Conservation (phyloP, 257 asterid species). For the Cinchona pubescens region DNA sequence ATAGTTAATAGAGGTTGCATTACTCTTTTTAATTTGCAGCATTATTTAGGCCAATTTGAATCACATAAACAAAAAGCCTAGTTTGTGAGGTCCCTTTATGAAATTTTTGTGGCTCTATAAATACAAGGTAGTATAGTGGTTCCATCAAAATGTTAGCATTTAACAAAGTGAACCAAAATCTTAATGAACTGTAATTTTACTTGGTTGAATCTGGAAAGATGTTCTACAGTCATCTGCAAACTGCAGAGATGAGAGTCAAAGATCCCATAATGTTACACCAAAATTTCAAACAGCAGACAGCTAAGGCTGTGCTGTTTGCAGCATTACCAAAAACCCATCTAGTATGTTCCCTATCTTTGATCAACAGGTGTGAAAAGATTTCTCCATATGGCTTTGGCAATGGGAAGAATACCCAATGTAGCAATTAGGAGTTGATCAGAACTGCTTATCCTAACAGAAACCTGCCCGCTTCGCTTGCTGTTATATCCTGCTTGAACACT, state of each 20-base stretch:
- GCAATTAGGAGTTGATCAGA: slow-evolving; percentile 56
- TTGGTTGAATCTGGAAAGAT: too few species aligned
- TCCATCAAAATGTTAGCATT: too few species aligned
- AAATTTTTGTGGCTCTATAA: background rate
- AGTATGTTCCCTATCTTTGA: slow-evolving; percentile 12
- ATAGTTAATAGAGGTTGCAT: background rate
- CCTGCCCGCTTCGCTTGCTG: slow-evolving; percentile 44
- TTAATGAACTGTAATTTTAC: too few species aligned
- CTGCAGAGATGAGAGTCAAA: background rate
- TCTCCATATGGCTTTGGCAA: slow-evolving; percentile 38
- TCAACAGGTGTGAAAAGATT: slow-evolving; percentile 22
- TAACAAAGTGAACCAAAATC: too few species aligned
- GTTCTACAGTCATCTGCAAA: background rate
- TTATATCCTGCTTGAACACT: slow-evolving; percentile 34
- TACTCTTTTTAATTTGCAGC: too few species aligned
- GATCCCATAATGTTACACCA: background rate
- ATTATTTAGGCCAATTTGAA: too few species aligned
- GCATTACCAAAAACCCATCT: slow-evolving; percentile 5
- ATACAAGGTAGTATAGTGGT: too few species aligned
- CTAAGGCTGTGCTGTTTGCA: background rate
- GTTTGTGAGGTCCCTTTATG: background rate
- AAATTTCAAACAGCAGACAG: background rate
- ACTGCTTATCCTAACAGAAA: slow-evolving; percentile 43
- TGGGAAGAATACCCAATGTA: slow-evolving; percentile 44
- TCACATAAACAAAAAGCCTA: too few species aligned